These are phyloP conservation scores for Metschnikowia lachancei DNA, from an alignment of 805 yeast species.

Conservation along the genomic window DNA sequence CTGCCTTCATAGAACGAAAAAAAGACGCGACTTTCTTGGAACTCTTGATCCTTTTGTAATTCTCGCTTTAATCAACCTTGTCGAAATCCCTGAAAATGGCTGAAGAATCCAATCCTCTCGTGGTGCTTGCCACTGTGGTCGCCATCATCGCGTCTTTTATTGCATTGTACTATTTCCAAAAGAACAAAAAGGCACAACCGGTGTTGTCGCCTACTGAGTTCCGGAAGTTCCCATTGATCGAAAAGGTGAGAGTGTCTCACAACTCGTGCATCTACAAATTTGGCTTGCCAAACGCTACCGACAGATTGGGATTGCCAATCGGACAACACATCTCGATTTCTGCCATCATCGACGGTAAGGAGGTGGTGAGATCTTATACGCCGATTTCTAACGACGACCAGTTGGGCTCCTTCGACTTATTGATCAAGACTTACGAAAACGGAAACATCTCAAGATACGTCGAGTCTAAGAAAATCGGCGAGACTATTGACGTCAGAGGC, in stretches of 20 bases:
- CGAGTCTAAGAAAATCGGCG: slow-evolving; percentile 73
- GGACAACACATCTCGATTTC: slow-evolving; percentile 90
- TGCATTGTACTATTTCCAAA: slow-evolving; percentile 33
- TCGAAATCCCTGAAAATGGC: slow-evolving; percentile 17
- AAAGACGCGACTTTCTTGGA: not conserved
- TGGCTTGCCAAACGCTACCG: slow-evolving; percentile 71
- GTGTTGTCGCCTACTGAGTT: slow-evolving; percentile 66
- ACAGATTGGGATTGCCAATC: slow-evolving; percentile 81
- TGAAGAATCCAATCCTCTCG: slow-evolving; percentile 40
- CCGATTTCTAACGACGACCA: slow-evolving; percentile 81
- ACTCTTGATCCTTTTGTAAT: not conserved
- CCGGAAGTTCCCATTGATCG: slow-evolving; percentile 75
- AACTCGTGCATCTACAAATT: slow-evolving; percentile 83
- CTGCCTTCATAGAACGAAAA: not conserved
- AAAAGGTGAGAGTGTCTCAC: slow-evolving; percentile 72
- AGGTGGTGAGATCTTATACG: slow-evolving; percentile 81
- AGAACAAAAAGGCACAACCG: slow-evolving; percentile 39
- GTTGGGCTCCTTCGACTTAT: slow-evolving; percentile 77
- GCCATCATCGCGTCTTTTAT: slow-evolving; percentile 35
- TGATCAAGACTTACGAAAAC: slow-evolving; percentile 80
- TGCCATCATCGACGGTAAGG: slow-evolving; percentile 75
- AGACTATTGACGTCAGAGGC: slow-evolving; percentile 73
- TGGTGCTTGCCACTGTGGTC: slow-evolving; percentile 40
- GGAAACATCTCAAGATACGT: slow-evolving; percentile 82
- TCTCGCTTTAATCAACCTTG: not conserved